A percentile compares a stretch with the other conserved stretches of the same genome.
Evolutionary conservation across 192 early-diverging fungal genomes (phyloP).

Genomic region (Helicostylum pulchrum): DNA sequence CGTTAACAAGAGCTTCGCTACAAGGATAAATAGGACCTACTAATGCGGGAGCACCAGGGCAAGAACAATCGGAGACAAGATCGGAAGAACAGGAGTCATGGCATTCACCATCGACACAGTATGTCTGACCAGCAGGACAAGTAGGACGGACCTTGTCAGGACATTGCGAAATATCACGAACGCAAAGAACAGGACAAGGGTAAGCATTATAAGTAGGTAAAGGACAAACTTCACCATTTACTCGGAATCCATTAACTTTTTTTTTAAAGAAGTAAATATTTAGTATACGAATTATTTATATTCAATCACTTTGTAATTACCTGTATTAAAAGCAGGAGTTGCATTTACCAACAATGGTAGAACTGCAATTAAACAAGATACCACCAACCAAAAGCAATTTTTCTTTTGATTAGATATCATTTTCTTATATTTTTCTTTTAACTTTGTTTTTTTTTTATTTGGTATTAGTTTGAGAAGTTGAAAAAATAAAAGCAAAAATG

Average conservation of each 20-base stretch:
- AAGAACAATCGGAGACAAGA: conserved; percentile 30
- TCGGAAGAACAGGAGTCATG: conserved; percentile 34
- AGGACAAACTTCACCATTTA: conserved; percentile 44
- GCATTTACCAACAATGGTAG: conserved; percentile 8
- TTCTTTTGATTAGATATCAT: conserved; percentile 5
- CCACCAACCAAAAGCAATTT: background rate
- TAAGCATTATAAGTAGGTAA: conserved; percentile 37
- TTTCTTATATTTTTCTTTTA: background rate
- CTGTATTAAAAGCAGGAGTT: conserved; percentile 24
- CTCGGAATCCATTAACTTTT: conserved; percentile 48
- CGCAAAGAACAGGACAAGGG: conserved; percentile 52
- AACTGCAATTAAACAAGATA: background rate
- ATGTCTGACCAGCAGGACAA: conserved; percentile 41
- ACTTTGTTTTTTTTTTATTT: background rate
- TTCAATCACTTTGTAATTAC: conserved; percentile 14
- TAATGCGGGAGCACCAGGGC: conserved; percentile 29
- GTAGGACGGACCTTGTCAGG: conserved; percentile 29
- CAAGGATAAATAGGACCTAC: conserved; percentile 24
- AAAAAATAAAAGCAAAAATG: background rate
- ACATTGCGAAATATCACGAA: conserved; percentile 41
- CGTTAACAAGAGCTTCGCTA: conserved; percentile 9
- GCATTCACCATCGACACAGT: conserved; percentile 52
- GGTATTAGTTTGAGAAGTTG: no score
- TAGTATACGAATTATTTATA: background rate
- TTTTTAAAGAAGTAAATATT: background rate